phyloP scores from a whole-genome alignment of 108 stramenopile species.

The Skeletonema marinoi region DNA sequence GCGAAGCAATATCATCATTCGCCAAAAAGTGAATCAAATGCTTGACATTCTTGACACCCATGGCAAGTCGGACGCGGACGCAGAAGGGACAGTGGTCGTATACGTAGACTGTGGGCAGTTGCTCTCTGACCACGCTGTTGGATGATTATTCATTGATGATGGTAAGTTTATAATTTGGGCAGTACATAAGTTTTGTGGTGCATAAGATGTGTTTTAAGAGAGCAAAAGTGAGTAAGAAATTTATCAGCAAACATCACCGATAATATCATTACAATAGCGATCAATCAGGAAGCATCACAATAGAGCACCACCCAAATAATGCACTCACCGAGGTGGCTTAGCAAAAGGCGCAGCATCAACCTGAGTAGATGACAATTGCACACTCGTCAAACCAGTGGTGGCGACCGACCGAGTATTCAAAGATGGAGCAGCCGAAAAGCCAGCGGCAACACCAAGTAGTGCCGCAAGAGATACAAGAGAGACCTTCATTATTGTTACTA shows the following conservation, averaged over 20 bases:
- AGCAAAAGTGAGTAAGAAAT: not conserved
- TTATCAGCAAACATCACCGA: not conserved
- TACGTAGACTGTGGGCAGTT: conserved; percentile 84
- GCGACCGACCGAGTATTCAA: not conserved
- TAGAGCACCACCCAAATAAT: too few relatives aligned
- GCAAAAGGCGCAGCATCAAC: conserved; percentile 46
- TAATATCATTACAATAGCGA: not conserved
- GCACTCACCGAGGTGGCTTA: conserved; percentile 30
- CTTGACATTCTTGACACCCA: conserved; percentile 93
- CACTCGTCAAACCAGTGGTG: not conserved
- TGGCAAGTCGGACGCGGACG: conserved; percentile 91
- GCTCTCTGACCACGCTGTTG: not conserved
- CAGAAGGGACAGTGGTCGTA: conserved; percentile 99
- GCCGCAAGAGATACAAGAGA: conserved; percentile 2
- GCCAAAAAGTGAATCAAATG: conserved; percentile 88
- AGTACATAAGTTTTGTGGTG: not conserved
- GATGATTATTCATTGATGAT: not conserved
- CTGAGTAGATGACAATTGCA: conserved; percentile 31
- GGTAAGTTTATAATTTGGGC: too few relatives aligned
- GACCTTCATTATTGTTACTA: conserved; percentile 12
- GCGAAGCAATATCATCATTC: conserved; percentile 93
- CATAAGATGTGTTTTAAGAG: not conserved
- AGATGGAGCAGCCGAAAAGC: conserved; percentile 2
- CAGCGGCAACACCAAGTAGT: conserved; percentile 5
- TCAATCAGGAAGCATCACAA: not conserved